Conservation (phyloP, 495 filamentous ascomycete genomes). For the Penicillium atrosanguineum region DNA sequence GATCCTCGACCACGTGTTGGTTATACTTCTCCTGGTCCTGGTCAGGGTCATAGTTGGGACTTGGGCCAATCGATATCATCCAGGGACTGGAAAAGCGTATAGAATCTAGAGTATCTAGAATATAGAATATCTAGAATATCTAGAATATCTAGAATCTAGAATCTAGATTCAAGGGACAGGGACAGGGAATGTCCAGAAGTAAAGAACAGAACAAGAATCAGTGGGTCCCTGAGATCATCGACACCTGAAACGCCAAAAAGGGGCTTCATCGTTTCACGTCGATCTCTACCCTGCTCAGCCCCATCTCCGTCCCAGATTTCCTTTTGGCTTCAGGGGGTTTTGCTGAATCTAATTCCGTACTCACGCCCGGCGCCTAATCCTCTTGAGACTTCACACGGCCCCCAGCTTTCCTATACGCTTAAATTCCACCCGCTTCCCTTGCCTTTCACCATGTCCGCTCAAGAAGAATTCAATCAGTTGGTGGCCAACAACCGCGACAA, state of each 20-base stretch:
- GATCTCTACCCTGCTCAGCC: constrained; percentile 30
- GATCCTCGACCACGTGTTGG: neutral
- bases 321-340: neutral
- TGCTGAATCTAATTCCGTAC: neutral
- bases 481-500: constrained; percentile 54
- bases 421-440: constrained; percentile 7
- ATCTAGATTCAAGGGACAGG: too few species aligned
- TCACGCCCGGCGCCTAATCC: neutral
- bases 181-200: too few species aligned
- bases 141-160: too few species aligned
- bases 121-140: too few species aligned
- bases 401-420: neutral
- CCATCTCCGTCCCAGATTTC: constrained; percentile 7
- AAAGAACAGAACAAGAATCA: constrained; percentile 11
- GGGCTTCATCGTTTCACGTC: constrained; percentile 23
- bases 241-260: constrained; percentile 21
- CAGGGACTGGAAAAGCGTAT: too few species aligned
- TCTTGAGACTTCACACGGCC: neutral
- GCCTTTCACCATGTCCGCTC: constrained; percentile 62
- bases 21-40: too few species aligned
- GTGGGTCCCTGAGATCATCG: constrained; percentile 16
- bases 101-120: too few species aligned
- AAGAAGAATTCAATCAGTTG: constrained; percentile 82
- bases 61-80: too few species aligned
- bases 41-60: too few species aligned